A percentile compares a stretch with the other conserved stretches of the same genome.
These are phyloP conservation scores for Chloris gayana DNA, from an alignment of 176 grass and related monocot genomes.

Conservation along the genomic window DNA sequence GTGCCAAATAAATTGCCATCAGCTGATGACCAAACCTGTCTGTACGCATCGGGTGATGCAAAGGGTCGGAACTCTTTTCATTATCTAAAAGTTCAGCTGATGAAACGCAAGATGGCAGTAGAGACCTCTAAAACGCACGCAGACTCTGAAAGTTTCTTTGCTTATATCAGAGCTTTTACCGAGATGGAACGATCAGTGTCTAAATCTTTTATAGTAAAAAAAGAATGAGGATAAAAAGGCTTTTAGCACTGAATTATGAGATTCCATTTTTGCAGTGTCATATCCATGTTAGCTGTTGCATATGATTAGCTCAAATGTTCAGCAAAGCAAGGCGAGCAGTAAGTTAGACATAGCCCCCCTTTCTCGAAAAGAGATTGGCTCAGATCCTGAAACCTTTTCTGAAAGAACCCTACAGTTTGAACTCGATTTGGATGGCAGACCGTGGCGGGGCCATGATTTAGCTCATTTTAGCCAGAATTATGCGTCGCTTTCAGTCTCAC, in stretches of 20 bases:
- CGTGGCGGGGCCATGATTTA: slow-evolving; percentile 23
- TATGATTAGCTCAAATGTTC: slow-evolving; percentile 13
- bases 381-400: slow-evolving; percentile 24
- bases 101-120: neutral
- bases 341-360: slow-evolving; percentile 14
- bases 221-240: neutral
- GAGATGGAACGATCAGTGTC: neutral
- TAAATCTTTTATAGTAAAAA: neutral
- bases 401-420: slow-evolving; percentile 18
- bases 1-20: neutral
- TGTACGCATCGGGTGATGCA: neutral
- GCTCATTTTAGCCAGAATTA: neutral
- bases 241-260: neutral
- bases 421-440: slow-evolving; percentile 23
- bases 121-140: neutral
- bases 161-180: neutral
- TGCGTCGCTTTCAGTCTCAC: slow-evolving; percentile 13
- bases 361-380: slow-evolving; percentile 16
- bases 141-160: neutral
- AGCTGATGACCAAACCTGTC: neutral
- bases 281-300: slow-evolving; percentile 19
- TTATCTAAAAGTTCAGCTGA: neutral
- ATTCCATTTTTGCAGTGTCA: slow-evolving; percentile 5
- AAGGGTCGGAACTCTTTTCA: too few relatives aligned
- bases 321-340: neutral